phyloP scores from a whole-genome alignment of 2,329 filamentous ascomycete species.

The Neofusicoccum umdonicola region DNA sequence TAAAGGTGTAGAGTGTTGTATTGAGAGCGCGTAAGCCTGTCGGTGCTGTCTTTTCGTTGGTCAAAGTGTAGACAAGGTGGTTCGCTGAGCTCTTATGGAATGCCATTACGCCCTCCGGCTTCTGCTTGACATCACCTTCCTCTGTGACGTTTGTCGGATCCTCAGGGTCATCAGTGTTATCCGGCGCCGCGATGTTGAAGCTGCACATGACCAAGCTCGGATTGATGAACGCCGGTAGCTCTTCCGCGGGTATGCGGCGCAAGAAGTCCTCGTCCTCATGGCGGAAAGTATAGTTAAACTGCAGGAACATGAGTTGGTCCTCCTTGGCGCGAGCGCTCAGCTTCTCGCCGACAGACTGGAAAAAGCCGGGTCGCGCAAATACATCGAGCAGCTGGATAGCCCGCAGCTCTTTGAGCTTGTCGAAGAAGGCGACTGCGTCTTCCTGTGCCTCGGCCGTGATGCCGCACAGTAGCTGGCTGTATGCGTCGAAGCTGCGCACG shows the following conservation, averaged over 20 bases:
- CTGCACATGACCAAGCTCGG: constrained; percentile 39
- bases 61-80: constrained; percentile 32
- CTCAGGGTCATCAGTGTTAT: constrained; percentile 26
- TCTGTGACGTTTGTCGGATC: constrained; percentile 20
- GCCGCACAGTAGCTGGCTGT: constrained; percentile 47
- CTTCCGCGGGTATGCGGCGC: constrained; percentile 37
- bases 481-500: constrained; percentile 45
- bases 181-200: constrained; percentile 38
- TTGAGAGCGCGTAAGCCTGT: constrained; percentile 38
- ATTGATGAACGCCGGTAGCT: constrained; percentile 36
- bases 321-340: constrained; percentile 18
- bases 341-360: constrained; percentile 28
- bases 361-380: constrained; percentile 44
- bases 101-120: constrained; percentile 33
- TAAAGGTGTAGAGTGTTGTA: constrained; percentile 43
- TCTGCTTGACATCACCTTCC: constrained; percentile 26
- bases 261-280: constrained; percentile 45
- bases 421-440: constrained; percentile 45
- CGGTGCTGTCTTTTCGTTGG: constrained; percentile 31
- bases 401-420: constrained; percentile 32
- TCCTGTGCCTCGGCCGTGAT: constrained; percentile 36
- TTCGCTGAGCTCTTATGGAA: constrained; percentile 32
- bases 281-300: constrained; percentile 48
- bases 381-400: constrained; percentile 50
- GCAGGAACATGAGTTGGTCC: constrained; percentile 42